Base-by-base conservation (phyloP, 2,329 filamentous ascomycete genomes). In the Alternaria viburni region DNA sequence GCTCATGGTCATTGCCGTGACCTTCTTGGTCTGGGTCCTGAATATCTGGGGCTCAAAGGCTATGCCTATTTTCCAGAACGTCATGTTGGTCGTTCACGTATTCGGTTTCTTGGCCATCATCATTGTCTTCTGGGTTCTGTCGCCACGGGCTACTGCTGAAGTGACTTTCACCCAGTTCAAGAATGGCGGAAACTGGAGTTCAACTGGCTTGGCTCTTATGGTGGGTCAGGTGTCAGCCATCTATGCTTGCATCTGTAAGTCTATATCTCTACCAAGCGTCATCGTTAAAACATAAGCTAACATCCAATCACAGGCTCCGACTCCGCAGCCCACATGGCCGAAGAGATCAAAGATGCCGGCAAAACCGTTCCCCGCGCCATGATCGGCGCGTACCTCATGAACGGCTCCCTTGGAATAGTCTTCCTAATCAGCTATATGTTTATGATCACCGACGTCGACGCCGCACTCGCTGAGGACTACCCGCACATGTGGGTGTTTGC, bases 1-100 rank as follows among this genome's bases (percentile, higher is more conserved):
- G 0, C 73, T 86, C 2, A 81, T 85, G 61, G 81, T 84, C 10
- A 82, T 84, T 59, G 81, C 81, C 1, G 79, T 84, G 52, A 80
- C 82, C 19, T 55, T 81, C 5, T 64, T 85, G 5, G 81, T 81
- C 25, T 81, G 81, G 69, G 61, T 80, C 3, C 77, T 82, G 65
- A 86, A 85, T 61, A 69, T 78, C 28, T 79, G 70, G 61, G 74
- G 74, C 6, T 62, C 76, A 9, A 69, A 65, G 25, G 51, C 62
- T 6, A 77, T 80, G 74, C 77, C 77, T 12, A 19, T 79, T 5
- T 68, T 79, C 62, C 75, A 80, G 47, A 79, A 77, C 54, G 58
- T 77, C 45, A 78, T 80, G 72, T 58, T 79, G 51, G 67, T 78
- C 10, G 59, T 83, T 26, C 82, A 84, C 63, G 73, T 84, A 13